Percentiles rank a stretch among this genome's conserved stretches.
These are phyloP conservation scores for Epithemia pelagica DNA, from an alignment of 108 stramenopile genomes.

Conservation along the genomic window DNA sequence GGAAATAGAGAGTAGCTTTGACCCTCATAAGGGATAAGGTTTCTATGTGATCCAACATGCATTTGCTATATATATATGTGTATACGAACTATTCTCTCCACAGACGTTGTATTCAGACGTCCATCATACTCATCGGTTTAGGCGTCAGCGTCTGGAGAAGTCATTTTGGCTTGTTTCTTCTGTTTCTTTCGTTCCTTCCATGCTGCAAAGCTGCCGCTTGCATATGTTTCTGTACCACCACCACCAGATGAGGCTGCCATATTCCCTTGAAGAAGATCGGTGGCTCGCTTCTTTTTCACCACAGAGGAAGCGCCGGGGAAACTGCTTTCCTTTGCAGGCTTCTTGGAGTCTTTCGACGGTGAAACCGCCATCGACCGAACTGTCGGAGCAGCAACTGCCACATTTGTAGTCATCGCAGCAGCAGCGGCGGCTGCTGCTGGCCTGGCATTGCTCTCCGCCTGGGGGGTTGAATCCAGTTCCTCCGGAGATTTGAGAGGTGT, in stretches of 20 bases:
- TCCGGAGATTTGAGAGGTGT: slow-evolving; percentile 13
- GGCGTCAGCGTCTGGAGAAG: neutral
- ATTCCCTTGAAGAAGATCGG: neutral
- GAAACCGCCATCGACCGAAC: neutral
- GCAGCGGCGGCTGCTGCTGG: neutral
- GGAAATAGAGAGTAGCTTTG: too few species aligned
- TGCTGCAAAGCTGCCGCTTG: slow-evolving; percentile 14
- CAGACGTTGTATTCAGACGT: too few species aligned
- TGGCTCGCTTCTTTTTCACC: slow-evolving; percentile 2
- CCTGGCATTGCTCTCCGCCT: neutral
- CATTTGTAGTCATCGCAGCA: neutral
- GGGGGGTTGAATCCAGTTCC: neutral
- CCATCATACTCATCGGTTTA: too few species aligned
- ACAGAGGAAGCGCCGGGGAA: neutral
- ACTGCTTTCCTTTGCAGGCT: neutral
- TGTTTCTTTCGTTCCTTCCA: slow-evolving; percentile 20
- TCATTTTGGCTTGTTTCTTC: slow-evolving; percentile 12
- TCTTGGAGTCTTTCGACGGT: neutral
- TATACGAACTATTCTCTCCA: too few species aligned
- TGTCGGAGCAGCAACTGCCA: neutral
- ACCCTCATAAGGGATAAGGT: too few species aligned
- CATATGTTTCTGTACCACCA: neutral
- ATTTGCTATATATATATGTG: too few species aligned
- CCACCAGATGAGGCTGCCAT: neutral
- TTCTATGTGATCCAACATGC: too few species aligned